A percentile compares a stretch with the other conserved stretches of the same genome.
Conservation (phyloP, 1,139 yeast species). For the Yamadazyma aaseri region DNA sequence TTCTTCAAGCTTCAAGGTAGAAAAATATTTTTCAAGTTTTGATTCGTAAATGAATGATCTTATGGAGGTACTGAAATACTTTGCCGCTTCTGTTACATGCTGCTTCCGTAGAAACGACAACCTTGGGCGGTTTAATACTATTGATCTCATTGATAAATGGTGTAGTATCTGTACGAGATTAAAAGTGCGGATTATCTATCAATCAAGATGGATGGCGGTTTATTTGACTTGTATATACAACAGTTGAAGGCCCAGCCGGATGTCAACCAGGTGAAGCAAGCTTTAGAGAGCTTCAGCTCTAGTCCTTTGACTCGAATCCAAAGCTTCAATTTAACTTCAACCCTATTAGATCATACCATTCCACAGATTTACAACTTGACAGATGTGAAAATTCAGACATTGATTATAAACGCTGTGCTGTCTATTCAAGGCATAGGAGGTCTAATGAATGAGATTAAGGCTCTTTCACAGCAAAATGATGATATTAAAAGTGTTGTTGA, state of each 20-base stretch:
- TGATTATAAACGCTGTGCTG: not conserved
- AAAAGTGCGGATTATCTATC: no score
- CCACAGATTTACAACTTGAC: slow-evolving; percentile 19
- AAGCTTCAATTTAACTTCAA: slow-evolving; percentile 8
- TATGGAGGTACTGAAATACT: no score
- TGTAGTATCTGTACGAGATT: no score
- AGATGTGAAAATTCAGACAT: not conserved
- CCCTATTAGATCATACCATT: slow-evolving; percentile 31
- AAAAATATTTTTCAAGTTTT: slow-evolving; percentile 18
- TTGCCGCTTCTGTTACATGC: no score
- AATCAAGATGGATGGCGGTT: no score
- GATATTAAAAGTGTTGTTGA: slow-evolving; percentile 5
- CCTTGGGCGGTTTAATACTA: no score
- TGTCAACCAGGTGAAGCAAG: not conserved
- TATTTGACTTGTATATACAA: no score
- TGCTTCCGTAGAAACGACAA: no score
- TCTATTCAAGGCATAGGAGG: slow-evolving; percentile 5
- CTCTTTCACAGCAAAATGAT: not conserved
- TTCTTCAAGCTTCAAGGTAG: slow-evolving; percentile 17
- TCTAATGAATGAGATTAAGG: slow-evolving; percentile 3
- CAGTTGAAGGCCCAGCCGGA: not conserved
- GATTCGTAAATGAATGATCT: no score
- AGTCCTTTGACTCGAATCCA: not conserved
- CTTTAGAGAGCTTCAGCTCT: not conserved
- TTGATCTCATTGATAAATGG: no score